Evolutionary conservation across 2,329 filamentous ascomycete species (phyloP).

Genomic region (Lachnellula arida): DNA sequence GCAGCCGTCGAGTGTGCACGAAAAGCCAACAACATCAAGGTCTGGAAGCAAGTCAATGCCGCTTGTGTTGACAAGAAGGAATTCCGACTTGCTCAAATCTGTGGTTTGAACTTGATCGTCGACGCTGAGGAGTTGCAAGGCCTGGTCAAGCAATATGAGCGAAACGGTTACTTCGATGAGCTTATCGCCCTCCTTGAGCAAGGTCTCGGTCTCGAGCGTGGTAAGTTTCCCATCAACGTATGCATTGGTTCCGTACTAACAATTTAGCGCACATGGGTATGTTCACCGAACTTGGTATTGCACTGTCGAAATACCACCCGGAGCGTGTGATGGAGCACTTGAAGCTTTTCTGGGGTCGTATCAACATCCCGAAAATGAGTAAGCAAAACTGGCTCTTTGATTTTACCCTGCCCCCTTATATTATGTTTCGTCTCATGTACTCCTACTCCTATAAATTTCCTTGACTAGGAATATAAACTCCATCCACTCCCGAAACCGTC

Average conservation of each 20-base stretch:
- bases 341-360: constrained; percentile 95
- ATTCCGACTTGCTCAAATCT: constrained; percentile 97
- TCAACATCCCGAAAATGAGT: constrained; percentile 95
- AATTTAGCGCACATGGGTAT: constrained; percentile 84
- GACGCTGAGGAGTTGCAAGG: constrained; percentile 93
- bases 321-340: constrained; percentile 98
- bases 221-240: no score
- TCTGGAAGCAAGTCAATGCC: constrained; percentile 98
- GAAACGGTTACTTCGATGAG: constrained; percentile 96
- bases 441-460: no score
- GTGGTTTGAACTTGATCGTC: constrained; percentile 94
- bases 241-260: no score
- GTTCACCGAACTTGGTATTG: constrained; percentile 91
- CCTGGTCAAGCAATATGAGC: constrained; percentile 94
- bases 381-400: no score
- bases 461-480: no score
- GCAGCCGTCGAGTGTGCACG: constrained; percentile 95
- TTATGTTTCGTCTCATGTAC: no score
- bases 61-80: constrained; percentile 97
- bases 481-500: no score
- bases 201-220: constrained; percentile 61
- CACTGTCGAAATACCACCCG: constrained; percentile 89
- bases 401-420: no score
- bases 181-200: constrained; percentile 92
- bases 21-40: constrained; percentile 98